A percentile compares a stretch with the other conserved stretches of the same genome.
These are phyloP conservation scores for Penicillium macrosclerotiorum DNA, from an alignment of 495 filamentous ascomycete species.

Conservation along the genomic window DNA sequence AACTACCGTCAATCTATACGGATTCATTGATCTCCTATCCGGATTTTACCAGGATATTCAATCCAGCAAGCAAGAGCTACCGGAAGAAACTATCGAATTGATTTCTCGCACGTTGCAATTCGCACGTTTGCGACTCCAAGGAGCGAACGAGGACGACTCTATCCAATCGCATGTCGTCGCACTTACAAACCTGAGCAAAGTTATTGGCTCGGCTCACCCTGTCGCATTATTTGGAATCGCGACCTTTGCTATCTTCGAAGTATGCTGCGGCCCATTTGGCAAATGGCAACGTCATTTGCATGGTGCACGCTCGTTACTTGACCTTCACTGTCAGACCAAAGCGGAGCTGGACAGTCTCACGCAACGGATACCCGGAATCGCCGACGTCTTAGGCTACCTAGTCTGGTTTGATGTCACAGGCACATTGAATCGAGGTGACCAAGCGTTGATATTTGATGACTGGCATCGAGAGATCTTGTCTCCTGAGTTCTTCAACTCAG, in stretches of 20 bases:
- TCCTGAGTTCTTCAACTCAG: conserved; percentile 25
- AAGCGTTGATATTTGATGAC: conserved; percentile 29
- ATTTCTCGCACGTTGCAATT: conserved; percentile 28
- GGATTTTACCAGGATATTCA: conserved; percentile 31
- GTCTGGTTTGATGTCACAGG: conserved; percentile 36
- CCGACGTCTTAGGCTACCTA: conserved; percentile 29
- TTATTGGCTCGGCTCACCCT: conserved; percentile 30
- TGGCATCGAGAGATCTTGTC: conserved; percentile 31
- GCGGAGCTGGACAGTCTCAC: conserved; percentile 22
- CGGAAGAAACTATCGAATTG: conserved; percentile 25
- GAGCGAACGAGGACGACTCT: conserved; percentile 16
- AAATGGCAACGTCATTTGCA: conserved; percentile 34
- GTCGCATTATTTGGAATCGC: conserved; percentile 34
- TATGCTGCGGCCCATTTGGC: conserved; percentile 32
- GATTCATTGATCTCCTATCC: conserved; percentile 32
- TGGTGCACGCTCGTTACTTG: conserved; percentile 32
- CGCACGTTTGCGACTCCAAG: conserved; percentile 22
- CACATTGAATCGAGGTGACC: conserved; percentile 19
- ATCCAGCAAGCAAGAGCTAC: conserved; percentile 21
- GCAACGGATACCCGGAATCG: conserved; percentile 21
- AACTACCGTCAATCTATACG: conserved; percentile 27
- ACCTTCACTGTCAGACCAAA: conserved; percentile 29
- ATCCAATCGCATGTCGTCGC: conserved; percentile 32
- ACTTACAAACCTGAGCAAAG: conserved; percentile 25
- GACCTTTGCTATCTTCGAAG: conserved; percentile 35